Base-by-base conservation (phyloP, 148 eudicot genomes). In the Heliosperma pusillum region DNA sequence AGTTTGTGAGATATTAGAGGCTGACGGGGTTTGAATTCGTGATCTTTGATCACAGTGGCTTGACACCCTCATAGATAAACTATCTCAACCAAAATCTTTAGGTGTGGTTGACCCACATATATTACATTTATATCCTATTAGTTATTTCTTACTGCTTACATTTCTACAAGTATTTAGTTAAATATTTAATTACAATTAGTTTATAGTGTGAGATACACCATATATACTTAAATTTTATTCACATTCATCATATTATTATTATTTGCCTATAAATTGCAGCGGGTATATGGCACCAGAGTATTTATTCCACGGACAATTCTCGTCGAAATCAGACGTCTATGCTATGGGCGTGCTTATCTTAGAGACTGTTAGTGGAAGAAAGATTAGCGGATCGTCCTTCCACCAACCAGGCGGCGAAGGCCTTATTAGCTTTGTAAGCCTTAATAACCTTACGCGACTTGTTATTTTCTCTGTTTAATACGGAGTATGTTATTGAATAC, bases 271-370 rank as follows among this genome's bases (percentile, higher is more conserved):
- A 13, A 21, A 20, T 25, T 68, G 45, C 64, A 77, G 74, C 9
- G 74, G 74, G 0, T 70, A 69, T 26, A 69, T 77, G 74, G 60
- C 74, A 40, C 74, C 74, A 1, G 68, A 70, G 30, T 77, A 77
- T 60, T 64, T 72, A 61, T 58, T 77, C 64, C 74, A 70, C 30
- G 80, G 80, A 19, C 69, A 58, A 27, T 77, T 24, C 69, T 77
- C 80, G n/a, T n/a, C 16, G 10, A 77, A 77, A 61, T 60, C 80
- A 25, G 80, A 77, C 19, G 73, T 76, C 0, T 56, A 76, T 36
- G 29, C 36, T 29, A 55, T 76, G 2, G 78, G 78, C 22, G 74
- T 69, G 10, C 24, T 76, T 11, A 71, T 76, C 15, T 40, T 76
- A 2, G 79, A 76, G 67, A 69, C 57, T 45, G 29, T 70, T 8